phyloP scores from a whole-genome alignment of 2,329 filamentous ascomycete genomes.

The Xylariaceae sp. region DNA sequence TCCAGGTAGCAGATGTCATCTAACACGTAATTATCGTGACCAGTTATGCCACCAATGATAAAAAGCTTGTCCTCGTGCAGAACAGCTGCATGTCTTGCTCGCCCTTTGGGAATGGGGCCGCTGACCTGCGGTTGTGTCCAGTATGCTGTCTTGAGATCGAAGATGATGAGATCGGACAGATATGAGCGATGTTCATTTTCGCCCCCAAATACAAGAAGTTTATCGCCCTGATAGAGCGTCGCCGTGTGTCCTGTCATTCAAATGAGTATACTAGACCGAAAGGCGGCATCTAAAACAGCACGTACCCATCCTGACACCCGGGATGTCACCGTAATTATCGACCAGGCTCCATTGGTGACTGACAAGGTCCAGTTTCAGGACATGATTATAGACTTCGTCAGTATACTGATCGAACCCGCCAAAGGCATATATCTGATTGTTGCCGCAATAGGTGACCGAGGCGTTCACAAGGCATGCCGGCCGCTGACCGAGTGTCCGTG shows the following conservation, averaged over 20 bases:
- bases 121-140: constrained; percentile 90
- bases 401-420: constrained; percentile 98
- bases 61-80: constrained; percentile 96
- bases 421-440: constrained; percentile 97
- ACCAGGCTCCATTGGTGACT: constrained; percentile 92
- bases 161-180: constrained; percentile 90
- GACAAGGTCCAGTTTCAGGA: constrained; percentile 78
- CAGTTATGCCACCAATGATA: constrained; percentile 91
- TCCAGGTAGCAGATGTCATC: constrained; percentile 97
- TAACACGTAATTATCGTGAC: constrained; percentile 83
- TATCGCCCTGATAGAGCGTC: constrained; percentile 87
- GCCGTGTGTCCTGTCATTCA: constrained; percentile 73
- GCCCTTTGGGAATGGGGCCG: constrained; percentile 79
- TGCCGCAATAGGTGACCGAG: constrained; percentile 96
- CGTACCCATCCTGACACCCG: constrained; percentile 91
- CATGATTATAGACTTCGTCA: constrained; percentile 98
- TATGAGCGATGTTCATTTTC: constrained; percentile 97
- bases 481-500: constrained; percentile 68
- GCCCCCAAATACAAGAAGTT: constrained; percentile 93
- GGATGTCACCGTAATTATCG: constrained; percentile 97
- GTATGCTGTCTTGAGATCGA: constrained; percentile 87
- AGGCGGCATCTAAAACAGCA: neutral
- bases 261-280: constrained; percentile 9
- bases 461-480: constrained; percentile 96
- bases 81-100: constrained; percentile 88